Evolutionary conservation across 257 asterid genomes (phyloP).

Genomic region (Gentiana dahurica): DNA sequence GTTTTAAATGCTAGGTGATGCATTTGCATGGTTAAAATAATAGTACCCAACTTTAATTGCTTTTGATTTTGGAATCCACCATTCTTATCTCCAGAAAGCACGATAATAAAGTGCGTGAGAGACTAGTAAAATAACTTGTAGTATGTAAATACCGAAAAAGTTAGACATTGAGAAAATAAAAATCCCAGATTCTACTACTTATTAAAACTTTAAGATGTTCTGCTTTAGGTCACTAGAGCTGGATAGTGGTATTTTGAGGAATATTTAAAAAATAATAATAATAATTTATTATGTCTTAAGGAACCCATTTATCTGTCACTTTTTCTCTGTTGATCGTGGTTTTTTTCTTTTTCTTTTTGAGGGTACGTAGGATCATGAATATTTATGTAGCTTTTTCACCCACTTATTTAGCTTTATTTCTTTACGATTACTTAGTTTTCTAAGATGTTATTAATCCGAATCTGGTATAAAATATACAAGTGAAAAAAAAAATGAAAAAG

Average conservation of each 20-base stretch:
- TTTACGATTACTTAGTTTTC: too few relatives aligned
- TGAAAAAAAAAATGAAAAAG: too few relatives aligned
- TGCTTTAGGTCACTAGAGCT: slow-evolving; percentile 14
- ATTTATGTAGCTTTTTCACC: too few relatives aligned
- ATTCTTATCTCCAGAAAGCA: slow-evolving; percentile 58
- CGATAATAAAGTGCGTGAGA: slow-evolving; percentile 17
- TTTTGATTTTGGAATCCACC: slow-evolving; percentile 45
- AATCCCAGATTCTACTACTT: slow-evolving; percentile 19
- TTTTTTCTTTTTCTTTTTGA: not conserved
- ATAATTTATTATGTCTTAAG: slow-evolving; percentile 24
- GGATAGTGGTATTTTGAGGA: too few relatives aligned
- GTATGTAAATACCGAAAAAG: slow-evolving; percentile 10
- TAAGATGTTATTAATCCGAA: too few relatives aligned
- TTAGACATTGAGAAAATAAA: slow-evolving; percentile 4
- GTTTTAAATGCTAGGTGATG: slow-evolving; percentile 52
- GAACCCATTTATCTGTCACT: slow-evolving; percentile 30
- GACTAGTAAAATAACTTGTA: slow-evolving; percentile 15
- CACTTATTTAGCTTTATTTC: too few relatives aligned
- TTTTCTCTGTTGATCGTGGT: slow-evolving; percentile 24
- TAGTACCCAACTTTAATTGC: slow-evolving; percentile 24
- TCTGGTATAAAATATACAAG: too few relatives aligned
- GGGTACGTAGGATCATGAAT: too few relatives aligned
- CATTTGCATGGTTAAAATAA: slow-evolving; percentile 24
- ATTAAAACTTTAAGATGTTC: slow-evolving; percentile 22
- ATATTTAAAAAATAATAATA: slow-evolving; percentile 24